Conservation (phyloP, 305 asterid genomes). For the Solanum hybrid region DNA sequence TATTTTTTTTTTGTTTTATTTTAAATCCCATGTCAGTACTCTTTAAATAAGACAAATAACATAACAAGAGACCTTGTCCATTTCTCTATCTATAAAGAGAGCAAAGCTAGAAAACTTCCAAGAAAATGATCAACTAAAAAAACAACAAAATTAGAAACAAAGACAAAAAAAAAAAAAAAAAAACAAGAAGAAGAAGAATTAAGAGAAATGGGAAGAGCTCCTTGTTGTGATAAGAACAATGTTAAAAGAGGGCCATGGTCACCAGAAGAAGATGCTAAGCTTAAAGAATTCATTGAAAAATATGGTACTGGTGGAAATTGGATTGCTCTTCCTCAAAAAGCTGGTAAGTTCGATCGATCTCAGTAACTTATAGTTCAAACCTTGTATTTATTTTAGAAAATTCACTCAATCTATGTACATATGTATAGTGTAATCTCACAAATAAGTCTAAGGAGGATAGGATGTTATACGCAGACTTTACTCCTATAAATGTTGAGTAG, state of each 20-base stretch:
- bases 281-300: constrained; percentile 60
- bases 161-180: constrained; percentile 12
- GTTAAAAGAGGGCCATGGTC: constrained; percentile 98
- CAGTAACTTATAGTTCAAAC: background rate
- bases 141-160: background rate
- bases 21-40: constrained; percentile 14
- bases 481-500: background rate
- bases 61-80: constrained; percentile 13
- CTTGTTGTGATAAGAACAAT: constrained; percentile 87
- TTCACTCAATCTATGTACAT: background rate
- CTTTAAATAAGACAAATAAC: constrained; percentile 34
- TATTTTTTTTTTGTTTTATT: constrained; percentile 14
- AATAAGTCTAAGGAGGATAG: background rate
- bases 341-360: constrained; percentile 27
- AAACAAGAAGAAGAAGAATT: background rate
- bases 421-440: background rate
- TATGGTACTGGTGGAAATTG: constrained; percentile 73
- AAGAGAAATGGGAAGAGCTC: constrained; percentile 77
- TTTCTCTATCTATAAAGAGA: constrained; percentile 6
- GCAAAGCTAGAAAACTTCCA: constrained; percentile 16
- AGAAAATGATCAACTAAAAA: constrained; percentile 10
- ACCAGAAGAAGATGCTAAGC: constrained; percentile 89
- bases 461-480: background rate
- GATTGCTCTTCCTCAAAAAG: constrained; percentile 89
- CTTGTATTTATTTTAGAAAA: background rate